Evolutionary conservation across 106 monocot genomes (phyloP), one percentile per base, ranked within the genome.

Genomic region (Hemerocallis citrina): DNA sequence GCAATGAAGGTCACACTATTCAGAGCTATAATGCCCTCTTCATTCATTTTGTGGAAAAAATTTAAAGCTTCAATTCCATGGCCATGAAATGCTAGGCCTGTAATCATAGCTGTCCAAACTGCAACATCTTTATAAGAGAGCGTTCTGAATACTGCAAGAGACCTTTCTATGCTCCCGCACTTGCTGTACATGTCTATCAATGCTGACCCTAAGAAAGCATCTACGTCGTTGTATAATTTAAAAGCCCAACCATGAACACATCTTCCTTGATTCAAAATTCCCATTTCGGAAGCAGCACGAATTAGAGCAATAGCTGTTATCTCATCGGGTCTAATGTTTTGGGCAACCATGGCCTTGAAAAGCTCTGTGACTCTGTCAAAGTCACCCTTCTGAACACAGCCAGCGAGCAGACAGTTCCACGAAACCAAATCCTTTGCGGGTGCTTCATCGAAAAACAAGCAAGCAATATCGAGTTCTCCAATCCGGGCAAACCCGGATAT

Each of bases 161-260:
- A 55, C 38, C 38, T 73, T 19, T 71, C 59, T 34, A 81, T 52
- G 43, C 69, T 85, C n/a, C 89, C 84, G 71, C 84, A 89, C 46
- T 81, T 85, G 59, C 63, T 70, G 41, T 89, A 89, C 89, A 89
- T 89, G 55, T 89, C 81, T 46, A 89, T 71, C 45, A 85, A 29
- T 19, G 81, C 84, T 19, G 89, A 81, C 30, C 72, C 81, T 11
- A 89, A n/a, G 43, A 85, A 78, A 63, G 72, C 69, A 76, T 85
- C 84, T 3, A 59, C 5, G 24, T 38, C 48, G 15, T 50, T 70
- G 24, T 34, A 43, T 41, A 35, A 39, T 34, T 77, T 89, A 2
- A 78, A 15, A 40, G 67, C 44, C 81, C 81, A 81, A 11, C 77
- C 84, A 65, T 85, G 84, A 19, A 73, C 14, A 7, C 55, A 67